phyloP scores from a whole-genome alignment of 2,329 filamentous ascomycete genomes.

The Penicillium sclerotigenum region DNA sequence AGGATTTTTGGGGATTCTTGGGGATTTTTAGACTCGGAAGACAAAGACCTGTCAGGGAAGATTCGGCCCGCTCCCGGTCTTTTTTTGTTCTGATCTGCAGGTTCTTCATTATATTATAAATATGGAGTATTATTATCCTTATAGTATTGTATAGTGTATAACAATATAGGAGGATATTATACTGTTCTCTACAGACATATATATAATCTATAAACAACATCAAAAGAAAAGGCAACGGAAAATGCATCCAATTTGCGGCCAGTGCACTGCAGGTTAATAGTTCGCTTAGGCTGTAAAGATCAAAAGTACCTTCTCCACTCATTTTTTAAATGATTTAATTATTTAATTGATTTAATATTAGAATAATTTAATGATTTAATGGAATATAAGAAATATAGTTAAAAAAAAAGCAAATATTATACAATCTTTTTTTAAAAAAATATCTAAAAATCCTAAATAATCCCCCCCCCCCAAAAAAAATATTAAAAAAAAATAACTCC shows the following conservation, averaged over 20 bases:
- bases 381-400: neutral
- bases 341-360: neutral
- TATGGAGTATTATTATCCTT: too few relatives aligned
- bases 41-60: constrained; percentile 22
- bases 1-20: neutral
- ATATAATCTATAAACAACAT: too few relatives aligned
- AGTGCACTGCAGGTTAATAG: constrained; percentile 29
- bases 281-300: constrained; percentile 21
- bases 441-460: too few relatives aligned
- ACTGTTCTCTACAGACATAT: too few relatives aligned
- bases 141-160: too few relatives aligned
- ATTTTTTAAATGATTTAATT: too few relatives aligned
- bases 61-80: constrained; percentile 26
- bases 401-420: too few relatives aligned
- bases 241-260: constrained; percentile 28
- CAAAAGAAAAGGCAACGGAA: constrained; percentile 18
- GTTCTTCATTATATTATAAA: too few relatives aligned
- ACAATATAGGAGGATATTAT: too few relatives aligned
- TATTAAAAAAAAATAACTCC: neutral
- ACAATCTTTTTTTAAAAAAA: too few relatives aligned
- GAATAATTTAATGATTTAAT: too few relatives aligned
- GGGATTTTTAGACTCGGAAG: neutral
- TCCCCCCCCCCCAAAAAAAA: too few relatives aligned
- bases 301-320: constrained; percentile 33
- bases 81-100: constrained; percentile 4